Conservation (phyloP, 306 rosid species). For the Mucuna pruriens region DNA sequence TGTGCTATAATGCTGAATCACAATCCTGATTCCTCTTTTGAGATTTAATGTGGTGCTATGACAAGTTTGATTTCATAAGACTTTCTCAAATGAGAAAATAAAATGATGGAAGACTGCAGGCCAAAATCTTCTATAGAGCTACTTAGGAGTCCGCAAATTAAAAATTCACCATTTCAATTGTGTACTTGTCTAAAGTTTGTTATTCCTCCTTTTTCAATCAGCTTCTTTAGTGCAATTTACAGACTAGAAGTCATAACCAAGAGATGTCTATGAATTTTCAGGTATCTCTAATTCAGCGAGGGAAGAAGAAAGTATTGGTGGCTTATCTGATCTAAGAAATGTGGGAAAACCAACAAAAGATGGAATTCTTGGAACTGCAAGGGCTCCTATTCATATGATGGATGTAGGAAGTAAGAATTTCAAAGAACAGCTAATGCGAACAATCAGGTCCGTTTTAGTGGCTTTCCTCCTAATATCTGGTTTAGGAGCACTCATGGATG, state of each 20-base stretch:
- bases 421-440: constrained; percentile 80
- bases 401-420: constrained; percentile 66
- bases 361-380: constrained; percentile 75
- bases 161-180: constrained; percentile 2
- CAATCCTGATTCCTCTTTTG: constrained; percentile 9
- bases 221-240: constrained; percentile 29
- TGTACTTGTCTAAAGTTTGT: background rate
- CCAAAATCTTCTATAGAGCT: constrained; percentile 3
- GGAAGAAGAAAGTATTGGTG: constrained; percentile 59
- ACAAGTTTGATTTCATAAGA: no score
- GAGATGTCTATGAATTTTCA: constrained; percentile 42
- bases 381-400: constrained; percentile 84
- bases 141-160: constrained; percentile 11
- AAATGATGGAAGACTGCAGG: background rate
- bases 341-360: constrained; percentile 65
- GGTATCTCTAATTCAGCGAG: constrained; percentile 63
- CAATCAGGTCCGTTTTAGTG: constrained; percentile 65
- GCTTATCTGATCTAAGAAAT: constrained; percentile 62
- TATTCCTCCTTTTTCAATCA: constrained; percentile 19
- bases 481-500: constrained; percentile 78
- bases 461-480: constrained; percentile 77
- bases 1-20: constrained; percentile 4
- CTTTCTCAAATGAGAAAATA: no score
- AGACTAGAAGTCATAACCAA: constrained; percentile 22
- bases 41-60: background rate